These are phyloP conservation scores for Laguncularia racemosa DNA, from an alignment of 345 rosid species.

Conservation along the genomic window DNA sequence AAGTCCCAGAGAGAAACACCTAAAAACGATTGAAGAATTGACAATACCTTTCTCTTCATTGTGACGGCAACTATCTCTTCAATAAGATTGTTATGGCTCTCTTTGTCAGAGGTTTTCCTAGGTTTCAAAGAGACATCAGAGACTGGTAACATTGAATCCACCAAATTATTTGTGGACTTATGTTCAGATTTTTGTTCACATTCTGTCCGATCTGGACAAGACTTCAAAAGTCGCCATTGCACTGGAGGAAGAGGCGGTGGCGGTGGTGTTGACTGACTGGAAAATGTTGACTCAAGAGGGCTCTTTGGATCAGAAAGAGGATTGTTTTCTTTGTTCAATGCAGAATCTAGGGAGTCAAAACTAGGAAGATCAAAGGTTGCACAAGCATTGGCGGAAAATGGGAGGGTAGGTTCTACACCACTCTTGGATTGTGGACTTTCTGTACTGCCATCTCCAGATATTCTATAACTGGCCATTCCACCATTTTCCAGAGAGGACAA, in stretches of 20 bases:
- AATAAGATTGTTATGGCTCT: slow-evolving; percentile 15
- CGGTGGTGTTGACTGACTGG: slow-evolving; percentile 29
- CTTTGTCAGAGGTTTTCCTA: slow-evolving; percentile 25
- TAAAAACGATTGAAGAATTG: background rate
- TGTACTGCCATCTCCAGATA: slow-evolving; percentile 6
- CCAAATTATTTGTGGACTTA: slow-evolving; percentile 21
- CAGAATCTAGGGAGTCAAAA: slow-evolving; percentile 37
- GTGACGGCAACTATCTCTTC: slow-evolving; percentile 24
- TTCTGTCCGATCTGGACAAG: slow-evolving; percentile 23
- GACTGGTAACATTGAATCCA: slow-evolving; percentile 24
- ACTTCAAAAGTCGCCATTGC: slow-evolving; percentile 54
- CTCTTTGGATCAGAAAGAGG: slow-evolving; percentile 11
- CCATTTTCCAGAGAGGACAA: slow-evolving; percentile 27
- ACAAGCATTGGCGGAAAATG: slow-evolving; percentile 7
- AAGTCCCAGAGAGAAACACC: background rate
- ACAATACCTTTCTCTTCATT: slow-evolving; percentile 44
- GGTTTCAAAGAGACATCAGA: slow-evolving; percentile 25
- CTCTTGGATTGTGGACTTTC: slow-evolving; percentile 15
- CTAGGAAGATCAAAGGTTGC: slow-evolving; percentile 46
- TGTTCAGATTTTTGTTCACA: slow-evolving; percentile 22
- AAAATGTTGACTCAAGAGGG: slow-evolving; percentile 22
- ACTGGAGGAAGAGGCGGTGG: slow-evolving; percentile 78
- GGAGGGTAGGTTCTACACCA: slow-evolving; percentile 29
- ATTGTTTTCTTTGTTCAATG: slow-evolving; percentile 15
- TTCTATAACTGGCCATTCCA: slow-evolving; percentile 11